A percentile compares a stretch with the other conserved stretches of the same genome.
These are phyloP conservation scores for Phytophthora europaea DNA, from an alignment of 352 stramenopile species.

Conservation along the genomic window DNA sequence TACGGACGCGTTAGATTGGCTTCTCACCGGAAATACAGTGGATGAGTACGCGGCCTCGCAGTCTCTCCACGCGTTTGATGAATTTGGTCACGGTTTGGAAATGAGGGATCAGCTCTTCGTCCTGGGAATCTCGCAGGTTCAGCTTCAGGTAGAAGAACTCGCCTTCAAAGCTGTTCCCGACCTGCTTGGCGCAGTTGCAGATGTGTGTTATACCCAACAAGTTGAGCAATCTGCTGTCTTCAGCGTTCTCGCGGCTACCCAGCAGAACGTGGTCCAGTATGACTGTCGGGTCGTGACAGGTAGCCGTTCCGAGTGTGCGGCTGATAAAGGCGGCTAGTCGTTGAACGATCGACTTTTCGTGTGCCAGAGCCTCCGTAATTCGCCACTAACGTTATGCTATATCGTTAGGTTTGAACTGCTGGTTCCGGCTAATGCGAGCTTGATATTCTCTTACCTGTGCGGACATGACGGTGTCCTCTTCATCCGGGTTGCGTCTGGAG, in stretches of 20 bases:
- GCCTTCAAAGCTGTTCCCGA: conserved; percentile 68
- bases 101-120: conserved; percentile 64
- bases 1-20: too few species aligned
- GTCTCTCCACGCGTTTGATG: conserved; percentile 57
- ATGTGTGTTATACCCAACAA: conserved; percentile 64
- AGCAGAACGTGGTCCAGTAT: conserved; percentile 66
- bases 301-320: conserved; percentile 28
- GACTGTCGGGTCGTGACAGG: conserved; percentile 33
- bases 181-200: conserved; percentile 66
- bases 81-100: conserved; percentile 68
- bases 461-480: conserved; percentile 57
- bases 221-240: conserved; percentile 52
- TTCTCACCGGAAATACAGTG: conserved; percentile 61
- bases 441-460: conserved; percentile 36
- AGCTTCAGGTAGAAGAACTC: conserved; percentile 78
- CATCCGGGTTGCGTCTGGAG: conserved; percentile 61
- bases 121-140: conserved; percentile 54
- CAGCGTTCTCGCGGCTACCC: conserved; percentile 54
- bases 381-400: conserved; percentile 36
- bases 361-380: conserved; percentile 44
- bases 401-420: not conserved
- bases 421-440: not conserved
- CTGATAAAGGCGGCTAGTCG: conserved; percentile 37
- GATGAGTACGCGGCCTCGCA: conserved; percentile 61
- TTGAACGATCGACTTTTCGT: conserved; percentile 39